These are phyloP conservation scores for Fusarium piperis DNA, from an alignment of 2,329 filamentous ascomycete species.

Conservation along the genomic window DNA sequence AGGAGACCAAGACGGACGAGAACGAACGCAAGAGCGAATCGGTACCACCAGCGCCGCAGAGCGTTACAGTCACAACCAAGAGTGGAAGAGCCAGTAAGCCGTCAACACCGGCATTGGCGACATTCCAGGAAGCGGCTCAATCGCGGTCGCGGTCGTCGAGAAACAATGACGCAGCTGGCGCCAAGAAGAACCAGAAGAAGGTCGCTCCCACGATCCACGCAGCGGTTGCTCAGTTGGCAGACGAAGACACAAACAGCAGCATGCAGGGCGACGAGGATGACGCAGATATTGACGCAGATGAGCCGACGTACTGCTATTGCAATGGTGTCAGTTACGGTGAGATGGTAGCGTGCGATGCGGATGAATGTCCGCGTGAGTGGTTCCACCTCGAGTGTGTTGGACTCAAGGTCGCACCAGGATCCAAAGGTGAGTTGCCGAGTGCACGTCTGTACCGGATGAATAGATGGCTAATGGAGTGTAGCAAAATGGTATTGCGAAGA, in stretches of 20 bases:
- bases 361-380: slow-evolving; percentile 80
- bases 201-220: slow-evolving; percentile 53
- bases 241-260: slow-evolving; percentile 56
- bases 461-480: slow-evolving; percentile 51
- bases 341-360: slow-evolving; percentile 84
- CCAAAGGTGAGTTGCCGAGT: slow-evolving; percentile 68
- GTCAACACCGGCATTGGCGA: slow-evolving; percentile 69
- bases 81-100: slow-evolving; percentile 74
- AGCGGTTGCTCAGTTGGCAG: slow-evolving; percentile 48
- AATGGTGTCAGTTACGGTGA: slow-evolving; percentile 83
- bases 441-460: background rate
- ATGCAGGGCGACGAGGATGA: slow-evolving; percentile 53
- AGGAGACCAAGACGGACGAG: slow-evolving; percentile 55
- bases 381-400: slow-evolving; percentile 87
- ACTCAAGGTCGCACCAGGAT: slow-evolving; percentile 79
- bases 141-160: slow-evolving; percentile 66
- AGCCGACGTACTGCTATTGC: slow-evolving; percentile 82
- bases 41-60: slow-evolving; percentile 52
- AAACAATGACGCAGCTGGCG: slow-evolving; percentile 50
- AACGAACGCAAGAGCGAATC: slow-evolving; percentile 56
- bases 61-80: slow-evolving; percentile 67
- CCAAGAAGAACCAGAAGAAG: slow-evolving; percentile 70
- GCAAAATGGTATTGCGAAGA: slow-evolving; percentile 87
- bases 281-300: slow-evolving; percentile 74
- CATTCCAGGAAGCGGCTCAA: slow-evolving; percentile 66